Evolutionary conservation across 495 filamentous ascomycete genomes (phyloP).

Genomic region (Chlorociboria aeruginascens): DNA sequence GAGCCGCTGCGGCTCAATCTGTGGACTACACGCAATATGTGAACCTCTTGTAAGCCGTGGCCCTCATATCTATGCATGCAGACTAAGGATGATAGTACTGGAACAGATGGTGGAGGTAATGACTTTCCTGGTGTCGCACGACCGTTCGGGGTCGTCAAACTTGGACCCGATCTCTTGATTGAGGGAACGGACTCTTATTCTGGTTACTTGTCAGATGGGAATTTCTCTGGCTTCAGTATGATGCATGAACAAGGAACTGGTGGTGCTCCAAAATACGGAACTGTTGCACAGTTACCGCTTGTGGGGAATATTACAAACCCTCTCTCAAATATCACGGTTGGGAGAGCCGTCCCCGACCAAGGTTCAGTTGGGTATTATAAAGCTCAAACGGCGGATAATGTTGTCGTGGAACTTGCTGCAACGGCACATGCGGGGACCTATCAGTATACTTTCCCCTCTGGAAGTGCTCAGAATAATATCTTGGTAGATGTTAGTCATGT

Average conservation of each 20-base stretch:
- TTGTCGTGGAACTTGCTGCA: conserved; percentile 49
- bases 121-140: conserved; percentile 55
- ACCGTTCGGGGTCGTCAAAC: conserved; percentile 61
- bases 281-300: conserved; percentile 54
- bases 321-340: conserved; percentile 39
- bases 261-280: conserved; percentile 64
- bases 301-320: conserved; percentile 42
- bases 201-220: conserved; percentile 47
- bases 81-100: conserved; percentile 19
- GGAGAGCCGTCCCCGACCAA: conserved; percentile 37
- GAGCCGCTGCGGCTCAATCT: neutral
- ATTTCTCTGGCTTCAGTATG: conserved; percentile 57
- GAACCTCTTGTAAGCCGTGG: conserved; percentile 8
- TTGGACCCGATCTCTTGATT: conserved; percentile 49
- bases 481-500: conserved; percentile 64
- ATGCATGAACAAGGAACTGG: conserved; percentile 68
- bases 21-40: conserved; percentile 11
- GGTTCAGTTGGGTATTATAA: conserved; percentile 52
- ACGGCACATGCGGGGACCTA: conserved; percentile 49
- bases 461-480: conserved; percentile 31
- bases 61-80: neutral
- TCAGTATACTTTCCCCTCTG: conserved; percentile 46
- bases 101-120: conserved; percentile 43
- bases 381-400: conserved; percentile 35
- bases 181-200: conserved; percentile 54